Evolutionary conservation across 2,329 filamentous ascomycete genomes (phyloP).

Genomic region (Hypoxylon sp.): DNA sequence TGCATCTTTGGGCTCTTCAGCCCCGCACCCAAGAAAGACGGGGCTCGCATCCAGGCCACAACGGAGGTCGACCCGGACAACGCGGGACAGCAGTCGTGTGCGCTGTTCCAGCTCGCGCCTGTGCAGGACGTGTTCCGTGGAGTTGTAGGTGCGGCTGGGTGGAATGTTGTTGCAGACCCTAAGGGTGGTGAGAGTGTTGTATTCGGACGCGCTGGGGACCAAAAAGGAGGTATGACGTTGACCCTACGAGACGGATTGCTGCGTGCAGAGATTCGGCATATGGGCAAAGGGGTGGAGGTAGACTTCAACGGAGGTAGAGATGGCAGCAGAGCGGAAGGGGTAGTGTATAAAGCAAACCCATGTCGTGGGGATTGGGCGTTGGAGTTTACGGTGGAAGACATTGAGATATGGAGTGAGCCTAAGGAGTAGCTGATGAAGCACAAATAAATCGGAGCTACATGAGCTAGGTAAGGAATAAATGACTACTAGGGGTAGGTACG

Average conservation of each 20-base stretch:
- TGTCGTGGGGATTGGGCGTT: constrained; percentile 17
- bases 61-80: constrained; percentile 4
- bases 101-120: constrained; percentile 29
- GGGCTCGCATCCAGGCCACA: constrained; percentile 8
- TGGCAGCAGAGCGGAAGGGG: not conserved
- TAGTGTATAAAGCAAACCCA: constrained; percentile 17
- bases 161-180: constrained; percentile 4
- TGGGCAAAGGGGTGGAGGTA: not conserved
- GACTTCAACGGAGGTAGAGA: not conserved
- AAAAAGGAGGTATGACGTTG: constrained; percentile 13
- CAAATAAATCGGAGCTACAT: not conserved
- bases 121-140: constrained; percentile 29
- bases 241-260: constrained; percentile 14
- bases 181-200: constrained; percentile 9
- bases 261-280: constrained; percentile 14
- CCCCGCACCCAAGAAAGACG: constrained; percentile 21
- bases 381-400: constrained; percentile 15
- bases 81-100: constrained; percentile 8
- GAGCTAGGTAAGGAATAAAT: not conserved
- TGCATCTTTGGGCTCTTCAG: constrained; percentile 29
- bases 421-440: not conserved
- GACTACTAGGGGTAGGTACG: too few species aligned
- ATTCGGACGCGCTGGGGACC: constrained; percentile 7
- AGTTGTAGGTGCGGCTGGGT: constrained; percentile 13
- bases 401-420: constrained; percentile 33